Evolutionary conservation across 176 grass and related monocot genomes (phyloP).

Genomic region (Oryza glumipatula): DNA sequence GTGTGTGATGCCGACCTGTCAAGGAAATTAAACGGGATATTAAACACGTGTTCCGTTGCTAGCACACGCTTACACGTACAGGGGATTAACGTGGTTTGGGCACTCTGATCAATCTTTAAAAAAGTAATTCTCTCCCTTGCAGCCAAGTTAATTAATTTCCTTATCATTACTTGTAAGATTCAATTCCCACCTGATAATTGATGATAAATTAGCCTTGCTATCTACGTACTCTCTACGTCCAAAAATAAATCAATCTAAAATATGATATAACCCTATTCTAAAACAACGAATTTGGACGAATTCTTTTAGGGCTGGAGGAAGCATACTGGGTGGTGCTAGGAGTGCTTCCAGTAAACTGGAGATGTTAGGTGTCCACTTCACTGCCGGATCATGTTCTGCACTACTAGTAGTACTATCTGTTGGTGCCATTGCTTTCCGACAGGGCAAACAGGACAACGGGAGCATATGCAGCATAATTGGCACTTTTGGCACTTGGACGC

Average conservation of each 20-base stretch:
- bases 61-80: neutral
- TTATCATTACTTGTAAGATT: neutral
- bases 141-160: neutral
- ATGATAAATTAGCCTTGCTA: neutral
- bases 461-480: neutral
- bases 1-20: neutral
- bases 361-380: neutral
- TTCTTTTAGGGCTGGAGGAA: no score
- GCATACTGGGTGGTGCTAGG: no score
- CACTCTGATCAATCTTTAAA: neutral
- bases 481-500: no score
- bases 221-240: no score
- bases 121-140: neutral
- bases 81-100: neutral
- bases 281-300: no score
- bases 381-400: neutral
- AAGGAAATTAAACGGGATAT: neutral
- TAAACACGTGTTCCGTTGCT: neutral
- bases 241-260: no score
- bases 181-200: neutral
- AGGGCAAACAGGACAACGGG: neutral
- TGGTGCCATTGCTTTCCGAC: neutral
- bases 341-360: no score
- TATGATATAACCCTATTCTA: no score
- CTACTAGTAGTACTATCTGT: neutral